Evolutionary conservation across 2,329 filamentous ascomycete species (phyloP).

Genomic region (Calonectria montana): DNA sequence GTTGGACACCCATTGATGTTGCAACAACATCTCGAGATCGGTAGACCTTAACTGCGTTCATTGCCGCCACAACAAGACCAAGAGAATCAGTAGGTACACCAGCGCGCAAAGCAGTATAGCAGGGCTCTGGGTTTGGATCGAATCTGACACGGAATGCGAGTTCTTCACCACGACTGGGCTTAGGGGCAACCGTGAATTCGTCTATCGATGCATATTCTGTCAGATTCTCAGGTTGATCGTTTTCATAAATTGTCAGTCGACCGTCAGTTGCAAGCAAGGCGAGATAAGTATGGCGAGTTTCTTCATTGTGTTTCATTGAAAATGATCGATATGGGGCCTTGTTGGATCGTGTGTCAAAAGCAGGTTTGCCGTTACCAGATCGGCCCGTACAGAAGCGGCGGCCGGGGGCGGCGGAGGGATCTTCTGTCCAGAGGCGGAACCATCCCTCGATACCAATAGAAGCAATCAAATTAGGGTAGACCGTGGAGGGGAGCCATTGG

Average conservation of each 20-base stretch:
- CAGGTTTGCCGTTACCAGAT: constrained; percentile 58
- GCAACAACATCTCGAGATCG: constrained; percentile 73
- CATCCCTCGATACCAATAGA: constrained; percentile 91
- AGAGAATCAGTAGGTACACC: constrained; percentile 85
- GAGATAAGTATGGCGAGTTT: constrained; percentile 83
- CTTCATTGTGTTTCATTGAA: constrained; percentile 85
- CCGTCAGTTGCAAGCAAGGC: constrained; percentile 88
- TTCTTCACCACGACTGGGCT: constrained; percentile 84
- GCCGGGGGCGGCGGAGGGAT: constrained; percentile 82
- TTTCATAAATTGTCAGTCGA: constrained; percentile 83
- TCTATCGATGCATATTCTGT: constrained; percentile 81
- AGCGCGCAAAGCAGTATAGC: constrained; percentile 80
- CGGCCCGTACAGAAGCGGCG: constrained; percentile 80
- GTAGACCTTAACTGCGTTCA: constrained; percentile 86
- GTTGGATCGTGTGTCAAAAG: constrained; percentile 67
- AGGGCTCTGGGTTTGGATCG: constrained; percentile 86
- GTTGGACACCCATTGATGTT: constrained; percentile 62
- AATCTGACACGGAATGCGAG: constrained; percentile 88
- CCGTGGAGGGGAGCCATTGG: constrained; percentile 92
- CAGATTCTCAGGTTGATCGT: constrained; percentile 84
- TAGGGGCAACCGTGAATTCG: constrained; percentile 77
- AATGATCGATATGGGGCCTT: constrained; percentile 80
- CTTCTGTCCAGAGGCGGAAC: constrained; percentile 94
- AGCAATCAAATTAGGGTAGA: constrained; percentile 86
- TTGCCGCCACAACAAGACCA: constrained; percentile 85